Evolutionary conservation across 352 stramenopile species (phyloP).

Genomic region (Aphanomyces stellatus): DNA sequence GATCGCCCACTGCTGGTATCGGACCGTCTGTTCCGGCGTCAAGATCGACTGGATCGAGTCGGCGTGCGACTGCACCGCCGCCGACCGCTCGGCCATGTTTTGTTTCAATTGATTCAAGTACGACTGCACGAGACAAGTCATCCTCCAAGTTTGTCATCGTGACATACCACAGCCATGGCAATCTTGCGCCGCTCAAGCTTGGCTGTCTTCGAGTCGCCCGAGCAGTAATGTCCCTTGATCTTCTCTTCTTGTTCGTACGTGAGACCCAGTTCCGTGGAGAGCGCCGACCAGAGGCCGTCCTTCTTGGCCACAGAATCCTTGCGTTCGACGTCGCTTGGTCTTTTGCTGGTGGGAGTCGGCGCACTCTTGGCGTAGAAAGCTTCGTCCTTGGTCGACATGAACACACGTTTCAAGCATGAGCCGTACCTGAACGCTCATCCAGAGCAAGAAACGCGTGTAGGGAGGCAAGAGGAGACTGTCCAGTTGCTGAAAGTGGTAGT

Average conservation of each 20-base stretch:
- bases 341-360: slow-evolving; percentile 33
- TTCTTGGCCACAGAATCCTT: slow-evolving; percentile 47
- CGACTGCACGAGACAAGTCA: slow-evolving; percentile 30
- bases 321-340: slow-evolving; percentile 57
- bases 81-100: slow-evolving; percentile 68
- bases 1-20: slow-evolving; percentile 75
- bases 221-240: slow-evolving; percentile 78
- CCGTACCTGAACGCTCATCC: slow-evolving; percentile 70
- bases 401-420: neutral
- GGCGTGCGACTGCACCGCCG: slow-evolving; percentile 67
- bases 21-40: slow-evolving; percentile 75
- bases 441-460: slow-evolving; percentile 85
- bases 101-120: slow-evolving; percentile 86
- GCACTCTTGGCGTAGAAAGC: slow-evolving; percentile 58
- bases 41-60: slow-evolving; percentile 80
- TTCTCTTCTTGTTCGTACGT: slow-evolving; percentile 88
- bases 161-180: slow-evolving; percentile 67
- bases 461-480: slow-evolving; percentile 76
- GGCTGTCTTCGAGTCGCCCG: slow-evolving; percentile 67
- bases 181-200: slow-evolving; percentile 75
- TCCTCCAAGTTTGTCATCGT: neutral
- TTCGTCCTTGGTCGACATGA: slow-evolving; percentile 32
- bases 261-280: slow-evolving; percentile 66
- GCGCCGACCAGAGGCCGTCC: slow-evolving; percentile 69
- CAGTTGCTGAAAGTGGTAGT: slow-evolving; percentile 86